A percentile compares a stretch with the other conserved stretches of the same genome.
Evolutionary conservation across 805 yeast species (phyloP).

Genomic region (Metschnikowia kunwiensis): DNA sequence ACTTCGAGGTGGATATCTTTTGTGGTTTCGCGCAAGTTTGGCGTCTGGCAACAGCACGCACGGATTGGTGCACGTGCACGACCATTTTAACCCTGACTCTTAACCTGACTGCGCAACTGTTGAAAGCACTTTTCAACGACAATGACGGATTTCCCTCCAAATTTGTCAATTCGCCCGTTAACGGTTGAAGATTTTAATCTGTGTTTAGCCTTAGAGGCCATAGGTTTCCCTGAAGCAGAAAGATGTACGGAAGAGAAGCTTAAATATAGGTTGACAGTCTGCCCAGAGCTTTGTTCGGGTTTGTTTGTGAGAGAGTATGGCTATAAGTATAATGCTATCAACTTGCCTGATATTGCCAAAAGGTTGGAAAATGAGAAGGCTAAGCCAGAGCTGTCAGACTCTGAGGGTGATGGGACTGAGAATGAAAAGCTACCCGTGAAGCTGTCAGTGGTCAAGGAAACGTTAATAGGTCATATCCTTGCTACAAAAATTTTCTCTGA

Average conservation of each 20-base stretch:
- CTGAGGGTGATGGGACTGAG: constrained; percentile 25
- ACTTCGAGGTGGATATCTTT: too few relatives aligned
- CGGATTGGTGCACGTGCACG: too few relatives aligned
- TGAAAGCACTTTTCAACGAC: neutral
- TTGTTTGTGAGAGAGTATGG: constrained; percentile 72
- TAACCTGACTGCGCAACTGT: neutral
- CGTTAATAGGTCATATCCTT: constrained; percentile 73
- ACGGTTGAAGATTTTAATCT: constrained; percentile 55
- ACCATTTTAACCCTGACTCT: constrained; percentile 4
- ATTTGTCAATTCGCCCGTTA: constrained; percentile 34
- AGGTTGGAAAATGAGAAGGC: constrained; percentile 25
- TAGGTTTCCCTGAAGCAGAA: constrained; percentile 69
- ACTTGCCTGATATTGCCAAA: constrained; percentile 41
- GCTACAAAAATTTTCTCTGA: constrained; percentile 65
- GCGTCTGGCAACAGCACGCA: too few relatives aligned
- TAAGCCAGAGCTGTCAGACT: constrained; percentile 15
- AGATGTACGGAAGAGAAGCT: constrained; percentile 62
- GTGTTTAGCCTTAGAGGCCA: constrained; percentile 56
- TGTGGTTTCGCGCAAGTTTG: too few relatives aligned
- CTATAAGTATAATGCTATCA: constrained; percentile 41
- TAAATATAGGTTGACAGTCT: constrained; percentile 65
- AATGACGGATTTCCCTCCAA: constrained; percentile 47
- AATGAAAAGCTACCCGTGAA: constrained; percentile 42
- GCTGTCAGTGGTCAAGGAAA: constrained; percentile 55
- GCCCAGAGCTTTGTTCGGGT: constrained; percentile 92